phyloP scores from a whole-genome alignment of 73 alveolate genomes.

The Stentor roeselii region DNA sequence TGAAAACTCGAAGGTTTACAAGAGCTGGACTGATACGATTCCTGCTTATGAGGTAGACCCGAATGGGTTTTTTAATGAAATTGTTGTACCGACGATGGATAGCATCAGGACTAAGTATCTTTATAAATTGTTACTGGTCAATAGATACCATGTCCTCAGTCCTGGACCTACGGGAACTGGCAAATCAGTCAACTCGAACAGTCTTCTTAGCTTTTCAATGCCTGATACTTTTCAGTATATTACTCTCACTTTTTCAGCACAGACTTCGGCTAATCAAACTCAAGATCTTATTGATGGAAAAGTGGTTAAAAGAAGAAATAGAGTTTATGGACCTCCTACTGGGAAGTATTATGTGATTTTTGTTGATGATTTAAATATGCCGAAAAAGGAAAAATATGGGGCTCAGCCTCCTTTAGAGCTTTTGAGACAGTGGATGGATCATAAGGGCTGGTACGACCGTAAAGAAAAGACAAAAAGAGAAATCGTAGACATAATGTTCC shows the following conservation, averaged over 20 bases:
- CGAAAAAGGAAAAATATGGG: slow-evolving; percentile 99
- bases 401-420: slow-evolving; percentile 99
- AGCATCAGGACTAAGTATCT: slow-evolving; percentile 95
- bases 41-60: slow-evolving; percentile 82
- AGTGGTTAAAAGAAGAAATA: slow-evolving; percentile 95
- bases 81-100: slow-evolving; percentile 99
- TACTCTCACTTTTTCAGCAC: slow-evolving; percentile 94
- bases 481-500: slow-evolving; percentile 91
- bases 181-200: slow-evolving; percentile 94
- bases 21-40: slow-evolving; percentile 85
- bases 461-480: slow-evolving; percentile 86
- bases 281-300: slow-evolving; percentile 94
- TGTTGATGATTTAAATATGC: slow-evolving; percentile 99
- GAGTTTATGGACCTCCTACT: slow-evolving; percentile 98
- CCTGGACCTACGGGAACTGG: slow-evolving; percentile 99
- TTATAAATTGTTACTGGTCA: slow-evolving; percentile 77
- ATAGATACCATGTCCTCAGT: slow-evolving; percentile 92
- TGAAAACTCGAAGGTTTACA: slow-evolving; percentile 68
- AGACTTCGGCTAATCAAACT: slow-evolving; percentile 96
- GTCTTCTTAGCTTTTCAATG: slow-evolving; percentile 90
- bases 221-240: slow-evolving; percentile 93
- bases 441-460: slow-evolving; percentile 99
- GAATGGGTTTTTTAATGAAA: slow-evolving; percentile 90
- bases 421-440: slow-evolving; percentile 98
- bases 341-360: slow-evolving; percentile 98